These are phyloP conservation scores for Cajanus cajan DNA, from an alignment of 306 rosid genomes.

Conservation along the genomic window DNA sequence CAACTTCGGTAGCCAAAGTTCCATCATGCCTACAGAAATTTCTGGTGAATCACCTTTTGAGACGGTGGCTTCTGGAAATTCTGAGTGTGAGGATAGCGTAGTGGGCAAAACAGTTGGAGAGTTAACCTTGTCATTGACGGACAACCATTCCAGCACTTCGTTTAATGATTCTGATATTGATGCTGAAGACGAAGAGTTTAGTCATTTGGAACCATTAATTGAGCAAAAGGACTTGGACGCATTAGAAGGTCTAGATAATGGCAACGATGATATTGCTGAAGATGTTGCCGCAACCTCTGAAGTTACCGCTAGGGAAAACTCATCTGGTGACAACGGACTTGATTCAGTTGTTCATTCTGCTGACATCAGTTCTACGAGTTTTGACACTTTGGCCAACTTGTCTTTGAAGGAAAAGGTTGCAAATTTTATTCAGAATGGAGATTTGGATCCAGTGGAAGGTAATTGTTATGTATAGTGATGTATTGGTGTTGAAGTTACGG, in stretches of 20 bases:
- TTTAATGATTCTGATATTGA: conserved; percentile 26
- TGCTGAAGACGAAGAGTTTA: conserved; percentile 3
- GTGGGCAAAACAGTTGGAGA: conserved; percentile 38
- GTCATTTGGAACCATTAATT: conserved; percentile 25
- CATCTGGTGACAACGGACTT: conserved; percentile 28
- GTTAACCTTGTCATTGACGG: conserved; percentile 22
- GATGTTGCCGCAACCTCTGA: conserved; percentile 31
- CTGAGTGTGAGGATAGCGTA: conserved; percentile 24
- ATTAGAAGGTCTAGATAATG: conserved; percentile 37
- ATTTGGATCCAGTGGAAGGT: conserved; percentile 74
- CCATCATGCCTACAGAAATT: conserved; percentile 33
- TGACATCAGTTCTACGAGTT: conserved; percentile 32
- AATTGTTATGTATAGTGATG: conserved; percentile 11
- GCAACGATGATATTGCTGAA: conserved; percentile 36
- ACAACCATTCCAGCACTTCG: conserved; percentile 35
- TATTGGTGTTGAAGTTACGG: not conserved
- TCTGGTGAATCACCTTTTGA: conserved; percentile 30
- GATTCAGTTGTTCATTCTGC: conserved; percentile 29
- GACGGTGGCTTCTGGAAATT: conserved; percentile 30
- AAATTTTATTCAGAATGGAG: conserved; percentile 77
- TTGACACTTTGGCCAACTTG: conserved; percentile 30
- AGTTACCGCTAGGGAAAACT: conserved; percentile 27
- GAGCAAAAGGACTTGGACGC: conserved; percentile 33
- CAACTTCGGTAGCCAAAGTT: conserved; percentile 25
- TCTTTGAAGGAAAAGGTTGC: conserved; percentile 70